Evolutionary conservation across 1,284 basidiomycete species (phyloP), one percentile per base, ranked within the genome.

Genomic region (Calocybe gambosa): DNA sequence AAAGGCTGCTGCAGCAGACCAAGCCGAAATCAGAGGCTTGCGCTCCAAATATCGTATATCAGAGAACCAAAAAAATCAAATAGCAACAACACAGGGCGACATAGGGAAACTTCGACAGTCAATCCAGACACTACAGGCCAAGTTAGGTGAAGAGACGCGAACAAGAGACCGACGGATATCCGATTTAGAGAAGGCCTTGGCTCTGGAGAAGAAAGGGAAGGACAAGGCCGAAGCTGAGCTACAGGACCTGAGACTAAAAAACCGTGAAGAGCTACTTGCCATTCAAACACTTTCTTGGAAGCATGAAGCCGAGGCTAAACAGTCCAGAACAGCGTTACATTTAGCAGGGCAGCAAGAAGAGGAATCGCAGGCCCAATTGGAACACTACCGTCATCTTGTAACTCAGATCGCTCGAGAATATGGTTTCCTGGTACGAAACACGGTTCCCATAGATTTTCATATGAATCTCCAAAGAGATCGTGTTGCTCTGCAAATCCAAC

Each of bases 21-120:
- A 84, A 55, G 61, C 65, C 0, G 83, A 87, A 58, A 60, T 84
- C 53, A 84, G 78, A 55, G 80, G 80, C 16, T 62, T 85, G 1
- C 73, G 76, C 8, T 56, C 68, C 35, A 85, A 81, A 58, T 63
- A 85, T 16, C 73, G 78, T n/a, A 56, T 67, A 40, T 67, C 74
- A 4, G 85, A 87, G 53, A 71, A 80, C 50, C 82, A 84, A 48
- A 72, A 73, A 21, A 57, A 66, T 7, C 77, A 78, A 50, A 61
- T 78, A 4, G 59, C 69, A 2, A 61, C 68, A 1, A 80, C 79
- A 51, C 77, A 78, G 39, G 68, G 65, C 5, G 81, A 81, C 38
- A 60, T 66, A 0, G 63, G 59, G 0, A 78, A 85, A 5, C 52
- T 71, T n/a, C 80, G 73, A 58, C 78, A 74, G 53, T 66, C 71